Evolutionary conservation across 495 filamentous ascomycete species (phyloP).

Genomic region (Neurospora intermedia): DNA sequence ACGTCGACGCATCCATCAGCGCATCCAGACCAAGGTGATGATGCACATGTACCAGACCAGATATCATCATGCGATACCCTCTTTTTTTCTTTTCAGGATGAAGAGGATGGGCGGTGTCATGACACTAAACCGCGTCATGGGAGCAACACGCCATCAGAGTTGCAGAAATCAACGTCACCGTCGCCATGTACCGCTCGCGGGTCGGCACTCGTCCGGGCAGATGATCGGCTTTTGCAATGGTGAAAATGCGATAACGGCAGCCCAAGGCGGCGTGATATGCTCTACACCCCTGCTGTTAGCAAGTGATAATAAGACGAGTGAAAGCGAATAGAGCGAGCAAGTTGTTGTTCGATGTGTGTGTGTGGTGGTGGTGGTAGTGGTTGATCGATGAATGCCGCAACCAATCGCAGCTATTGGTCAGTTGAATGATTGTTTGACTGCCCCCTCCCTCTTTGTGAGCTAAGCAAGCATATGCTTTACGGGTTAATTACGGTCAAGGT

Average conservation of each 20-base stretch:
- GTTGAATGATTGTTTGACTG: background rate
- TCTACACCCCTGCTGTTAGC: background rate
- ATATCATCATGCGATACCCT: background rate
- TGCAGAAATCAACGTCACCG: background rate
- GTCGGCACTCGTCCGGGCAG: background rate
- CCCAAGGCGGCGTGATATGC: background rate
- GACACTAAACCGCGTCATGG: background rate
- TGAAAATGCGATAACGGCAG: background rate
- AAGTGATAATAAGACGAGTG: background rate
- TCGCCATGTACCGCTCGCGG: background rate
- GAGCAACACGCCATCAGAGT: background rate
- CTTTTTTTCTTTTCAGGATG: background rate
- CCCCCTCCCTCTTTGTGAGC: background rate
- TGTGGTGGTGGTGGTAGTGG: background rate
- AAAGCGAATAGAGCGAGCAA: background rate
- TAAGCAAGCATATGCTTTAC: background rate
- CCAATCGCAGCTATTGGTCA: background rate
- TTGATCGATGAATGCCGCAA: background rate
- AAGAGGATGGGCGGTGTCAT: background rate
- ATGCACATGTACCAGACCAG: background rate
- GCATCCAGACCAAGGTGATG: background rate
- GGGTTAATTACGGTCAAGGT: background rate
- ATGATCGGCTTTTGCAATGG: background rate
- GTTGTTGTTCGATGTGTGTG: background rate
- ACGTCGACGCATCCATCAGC: background rate